phyloP scores from a whole-genome alignment of 2,329 filamentous ascomycete genomes.

The Penicillium oxalicum region DNA sequence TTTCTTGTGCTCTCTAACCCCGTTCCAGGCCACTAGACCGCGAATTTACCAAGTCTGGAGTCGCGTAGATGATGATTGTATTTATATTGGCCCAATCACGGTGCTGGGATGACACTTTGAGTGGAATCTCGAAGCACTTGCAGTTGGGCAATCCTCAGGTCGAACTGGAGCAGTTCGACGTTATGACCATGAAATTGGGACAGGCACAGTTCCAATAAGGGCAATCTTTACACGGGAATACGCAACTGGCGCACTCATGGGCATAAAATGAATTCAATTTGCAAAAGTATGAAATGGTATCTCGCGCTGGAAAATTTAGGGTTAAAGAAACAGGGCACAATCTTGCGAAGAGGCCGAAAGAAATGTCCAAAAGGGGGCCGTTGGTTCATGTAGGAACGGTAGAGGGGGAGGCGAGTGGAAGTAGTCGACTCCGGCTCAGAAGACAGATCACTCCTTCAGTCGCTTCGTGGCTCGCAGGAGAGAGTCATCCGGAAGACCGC shows the following conservation, averaged over 20 bases:
- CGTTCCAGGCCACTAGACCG: slow-evolving; percentile 9
- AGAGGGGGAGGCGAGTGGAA: no score
- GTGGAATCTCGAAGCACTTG: not conserved
- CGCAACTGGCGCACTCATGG: no score
- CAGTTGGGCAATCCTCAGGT: not conserved
- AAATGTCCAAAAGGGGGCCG: no score
- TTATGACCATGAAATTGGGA: not conserved
- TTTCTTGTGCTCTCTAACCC: not conserved
- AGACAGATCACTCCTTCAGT: slow-evolving; percentile 45
- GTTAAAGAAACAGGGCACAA: no score
- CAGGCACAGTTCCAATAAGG: no score
- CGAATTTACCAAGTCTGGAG: not conserved
- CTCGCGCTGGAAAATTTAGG: not conserved
- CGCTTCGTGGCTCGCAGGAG: slow-evolving; percentile 55
- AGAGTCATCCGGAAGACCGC: slow-evolving; percentile 74
- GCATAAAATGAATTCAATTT: not conserved
- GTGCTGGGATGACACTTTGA: not conserved
- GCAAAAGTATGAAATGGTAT: slow-evolving; percentile 10
- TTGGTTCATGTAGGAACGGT: no score
- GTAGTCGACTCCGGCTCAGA: no score
- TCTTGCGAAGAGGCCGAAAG: no score
- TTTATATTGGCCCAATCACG: not conserved
- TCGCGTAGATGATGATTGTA: not conserved
- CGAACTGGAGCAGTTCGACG: not conserved
- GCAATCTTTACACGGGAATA: no score